Evolutionary conservation across 257 asterid species (phyloP), one percentile per base, ranked within the genome.

Genomic region (Marsdenia floribunda): DNA sequence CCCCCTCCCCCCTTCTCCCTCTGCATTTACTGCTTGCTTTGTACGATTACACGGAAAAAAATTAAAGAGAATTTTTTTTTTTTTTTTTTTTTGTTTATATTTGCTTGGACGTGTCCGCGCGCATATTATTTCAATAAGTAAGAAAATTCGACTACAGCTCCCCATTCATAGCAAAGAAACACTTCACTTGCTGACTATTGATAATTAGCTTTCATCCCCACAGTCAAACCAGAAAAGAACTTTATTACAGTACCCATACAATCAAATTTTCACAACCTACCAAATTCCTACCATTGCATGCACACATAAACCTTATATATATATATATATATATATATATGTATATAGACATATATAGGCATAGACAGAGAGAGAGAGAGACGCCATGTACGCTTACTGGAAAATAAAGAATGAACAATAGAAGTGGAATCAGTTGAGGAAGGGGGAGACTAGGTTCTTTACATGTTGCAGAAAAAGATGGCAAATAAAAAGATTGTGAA

Each of bases 11-110:
- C 71, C 75, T 75, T 68, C 77, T 13, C n/a, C 75, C 59, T 72
- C 55, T 64, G 86, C 88, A 87, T 87, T 85, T 74, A 78, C 73
- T 77, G 57, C 70, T 73, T 76, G 76, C 60, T 79, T 70, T 53
- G 75, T 55, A 63, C 67, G 15, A 77, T 29, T n/a, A 5, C 9
- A 12, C 47, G 40, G 73, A 72, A 55, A 47, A 44, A 78, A 0
- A 40, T 40, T 40, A 40, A 40, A 40, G 46, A 40, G 7, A 40
- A 40, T 4, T 40, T 40, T 40, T 40, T 40, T 40, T 4, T 7
- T 2, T 40, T 40, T 40, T 40, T 40, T 40, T 40, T 40, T 40
- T 37, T 37, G 2, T 37, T 37, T 79, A 74, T 37, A 77, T 76
- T 80, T 68, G 80, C 66, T 80, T 73, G 80, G 18, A 76, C 75